phyloP scores from a whole-genome alignment of 805 yeast genomes.

The Wickerhamiella shivajii region DNA sequence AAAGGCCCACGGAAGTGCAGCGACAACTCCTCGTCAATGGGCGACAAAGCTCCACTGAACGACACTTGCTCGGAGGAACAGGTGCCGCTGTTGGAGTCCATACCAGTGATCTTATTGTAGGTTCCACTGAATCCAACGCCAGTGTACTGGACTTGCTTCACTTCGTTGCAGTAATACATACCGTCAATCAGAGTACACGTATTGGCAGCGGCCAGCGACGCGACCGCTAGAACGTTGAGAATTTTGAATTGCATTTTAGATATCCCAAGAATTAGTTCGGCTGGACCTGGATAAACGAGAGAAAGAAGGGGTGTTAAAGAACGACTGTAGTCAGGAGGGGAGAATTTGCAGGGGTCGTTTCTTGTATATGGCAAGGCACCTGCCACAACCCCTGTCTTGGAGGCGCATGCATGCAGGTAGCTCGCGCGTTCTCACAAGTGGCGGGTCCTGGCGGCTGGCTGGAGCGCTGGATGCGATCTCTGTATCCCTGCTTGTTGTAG shows the following conservation, averaged over 20 bases:
- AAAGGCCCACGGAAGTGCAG: slow-evolving; percentile 87
- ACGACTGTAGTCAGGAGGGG: slow-evolving; percentile 7
- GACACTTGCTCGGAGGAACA: slow-evolving; percentile 46
- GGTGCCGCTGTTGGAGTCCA: slow-evolving; percentile 55
- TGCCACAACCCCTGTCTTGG: no score
- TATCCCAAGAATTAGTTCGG: no score
- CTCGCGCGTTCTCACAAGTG: no score
- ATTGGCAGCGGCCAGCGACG: slow-evolving; percentile 24
- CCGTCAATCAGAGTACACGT: slow-evolving; percentile 42
- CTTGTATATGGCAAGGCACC: no score
- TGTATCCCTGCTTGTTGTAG: no score
- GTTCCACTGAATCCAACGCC: slow-evolving; percentile 78
- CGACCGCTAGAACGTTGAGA: slow-evolving; percentile 8
- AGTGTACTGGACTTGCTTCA: slow-evolving; percentile 48
- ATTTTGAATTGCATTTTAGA: slow-evolving; percentile 5
- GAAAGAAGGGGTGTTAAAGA: slow-evolving; percentile 7
- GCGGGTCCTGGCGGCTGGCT: no score
- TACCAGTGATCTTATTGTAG: slow-evolving; percentile 62
- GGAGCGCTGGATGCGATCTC: no score
- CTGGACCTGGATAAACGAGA: not conserved
- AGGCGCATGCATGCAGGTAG: no score
- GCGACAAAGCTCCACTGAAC: slow-evolving; percentile 62
- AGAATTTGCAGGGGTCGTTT: no score
- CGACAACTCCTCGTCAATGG: slow-evolving; percentile 74
- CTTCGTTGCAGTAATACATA: slow-evolving; percentile 70